A percentile compares a stretch with the other conserved stretches of the same genome.
Conservation (phyloP, 352 stramenopile genomes). For the Globisporangium radiosum region DNA sequence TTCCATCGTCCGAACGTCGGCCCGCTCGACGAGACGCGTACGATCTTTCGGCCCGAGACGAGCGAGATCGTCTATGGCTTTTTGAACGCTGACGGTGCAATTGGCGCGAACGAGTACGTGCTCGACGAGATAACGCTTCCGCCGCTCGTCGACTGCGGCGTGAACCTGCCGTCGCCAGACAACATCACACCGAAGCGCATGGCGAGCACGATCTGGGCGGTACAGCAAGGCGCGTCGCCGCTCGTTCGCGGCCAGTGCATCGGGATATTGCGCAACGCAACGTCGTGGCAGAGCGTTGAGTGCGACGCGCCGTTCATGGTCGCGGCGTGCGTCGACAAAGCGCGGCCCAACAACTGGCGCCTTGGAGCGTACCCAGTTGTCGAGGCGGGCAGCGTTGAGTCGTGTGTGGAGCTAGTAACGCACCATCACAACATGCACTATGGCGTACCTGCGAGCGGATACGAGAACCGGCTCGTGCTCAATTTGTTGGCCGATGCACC, state of each 20-base stretch:
- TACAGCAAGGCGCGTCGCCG: constrained; percentile 21
- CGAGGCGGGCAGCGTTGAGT: constrained; percentile 25
- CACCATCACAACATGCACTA: constrained; percentile 15
- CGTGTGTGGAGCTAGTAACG: constrained; percentile 8
- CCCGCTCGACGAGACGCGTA: constrained; percentile 36
- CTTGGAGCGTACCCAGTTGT: constrained; percentile 20
- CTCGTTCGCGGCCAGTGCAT: constrained; percentile 43
- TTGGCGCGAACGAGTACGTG: constrained; percentile 62
- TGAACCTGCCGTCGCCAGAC: constrained; percentile 76
- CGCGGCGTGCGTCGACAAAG: constrained; percentile 27
- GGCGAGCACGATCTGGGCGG: constrained; percentile 60
- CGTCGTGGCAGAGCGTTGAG: constrained; percentile 51
- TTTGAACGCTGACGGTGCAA: constrained; percentile 66
- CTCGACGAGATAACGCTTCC: constrained; percentile 64
- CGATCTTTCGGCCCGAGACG: constrained; percentile 75
- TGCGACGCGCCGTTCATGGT: constrained; percentile 38
- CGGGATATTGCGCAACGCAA: neutral
- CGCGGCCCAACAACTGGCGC: constrained; percentile 30
- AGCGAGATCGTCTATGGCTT: constrained; percentile 84
- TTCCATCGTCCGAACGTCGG: constrained; percentile 34
- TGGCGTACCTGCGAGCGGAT: constrained; percentile 41
- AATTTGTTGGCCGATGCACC: constrained; percentile 24
- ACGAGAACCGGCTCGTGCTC: constrained; percentile 45
- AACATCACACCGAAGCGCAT: constrained; percentile 83
- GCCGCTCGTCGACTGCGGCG: constrained; percentile 53